Evolutionary conservation across 2,329 filamentous ascomycete genomes (phyloP), one percentile per base, ranked within the genome.

Genomic region (Fusarium pseudocircinatum): DNA sequence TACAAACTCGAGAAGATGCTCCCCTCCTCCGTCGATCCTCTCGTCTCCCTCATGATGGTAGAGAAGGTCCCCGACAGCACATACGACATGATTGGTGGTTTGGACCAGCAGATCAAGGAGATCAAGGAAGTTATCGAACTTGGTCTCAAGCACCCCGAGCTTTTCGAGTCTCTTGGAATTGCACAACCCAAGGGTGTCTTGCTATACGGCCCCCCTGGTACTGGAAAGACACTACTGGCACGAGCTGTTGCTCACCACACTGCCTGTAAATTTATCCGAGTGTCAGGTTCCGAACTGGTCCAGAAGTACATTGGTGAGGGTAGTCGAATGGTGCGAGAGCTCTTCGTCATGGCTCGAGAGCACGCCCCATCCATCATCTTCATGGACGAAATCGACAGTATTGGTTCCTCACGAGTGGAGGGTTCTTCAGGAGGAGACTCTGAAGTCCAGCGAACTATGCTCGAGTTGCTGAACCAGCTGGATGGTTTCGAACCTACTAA

Each of bases 121-220:
- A 99, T 99, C 88, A 99, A 99, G 86, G 96, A 99, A 85, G 96
- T 99, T 79, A 98, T 99, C 82, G 96, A 99, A 87, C 92, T 99
- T 49, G 96, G 96, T 75, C 90, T 99, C 72, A 98, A 98, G 87
- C 96, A 99, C 83, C 96, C 96, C 11, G 96, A 99, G 85, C 91
- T 99, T 40, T 99, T 99, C 85, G 96, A 99, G 85, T 97, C 95
- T n/a, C 91, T 99, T 66, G 96, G 96, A 79, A 99, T 99, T 78
- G 96, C 96, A 75, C 96, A 99, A 81, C 96, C 96, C 50, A 99
- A 99, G 86, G 96, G 96, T 81, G 96, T 99, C 24, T 87, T 99
- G 67, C 91, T 99, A 52, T 99, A 99, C 82, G 96, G 96, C 0
- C 96, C 96, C 8, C 96, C 96, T 3, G 96, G 96, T 83, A 99